phyloP scores from a whole-genome alignment of 176 grass and related monocot genomes.

The Musa itinerans region DNA sequence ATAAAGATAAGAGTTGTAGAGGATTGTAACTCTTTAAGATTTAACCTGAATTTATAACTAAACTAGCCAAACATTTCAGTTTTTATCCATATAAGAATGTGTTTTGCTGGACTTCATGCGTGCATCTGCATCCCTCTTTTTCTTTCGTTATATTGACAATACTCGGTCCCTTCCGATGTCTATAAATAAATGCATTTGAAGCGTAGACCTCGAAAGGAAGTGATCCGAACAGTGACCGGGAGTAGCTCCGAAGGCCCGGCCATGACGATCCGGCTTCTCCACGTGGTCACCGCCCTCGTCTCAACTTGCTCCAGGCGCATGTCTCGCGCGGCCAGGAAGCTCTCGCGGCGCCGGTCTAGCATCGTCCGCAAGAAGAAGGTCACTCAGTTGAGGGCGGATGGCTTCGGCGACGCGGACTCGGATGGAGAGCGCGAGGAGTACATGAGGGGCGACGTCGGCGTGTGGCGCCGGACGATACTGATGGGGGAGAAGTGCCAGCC shows the following conservation, averaged over 20 bases:
- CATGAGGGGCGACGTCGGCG: background rate
- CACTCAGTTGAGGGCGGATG: background rate
- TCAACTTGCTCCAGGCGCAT: background rate
- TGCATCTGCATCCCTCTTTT: too few species aligned
- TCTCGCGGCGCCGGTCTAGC: background rate
- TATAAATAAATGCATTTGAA: background rate
- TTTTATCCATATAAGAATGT: too few species aligned
- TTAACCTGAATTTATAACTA: too few species aligned
- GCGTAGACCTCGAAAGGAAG: too few species aligned
- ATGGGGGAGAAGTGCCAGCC: conserved; percentile 47
- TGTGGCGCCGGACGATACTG: conserved; percentile 56
- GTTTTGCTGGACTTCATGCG: too few species aligned
- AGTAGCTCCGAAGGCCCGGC: background rate
- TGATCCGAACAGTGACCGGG: background rate
- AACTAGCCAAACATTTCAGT: too few species aligned
- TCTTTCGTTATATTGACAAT: too few species aligned
- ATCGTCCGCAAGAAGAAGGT: background rate
- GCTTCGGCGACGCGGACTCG: background rate
- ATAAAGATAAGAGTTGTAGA: too few species aligned
- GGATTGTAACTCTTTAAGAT: too few species aligned
- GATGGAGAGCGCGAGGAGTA: background rate
- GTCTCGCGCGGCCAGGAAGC: background rate
- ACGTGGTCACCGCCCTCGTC: background rate
- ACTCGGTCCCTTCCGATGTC: background rate
- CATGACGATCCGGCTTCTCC: conserved; percentile 3